A percentile compares a stretch with the other conserved stretches of the same genome.
Conservation (phyloP, 495 filamentous ascomycete genomes). For the Endocarpon pusillum region DNA sequence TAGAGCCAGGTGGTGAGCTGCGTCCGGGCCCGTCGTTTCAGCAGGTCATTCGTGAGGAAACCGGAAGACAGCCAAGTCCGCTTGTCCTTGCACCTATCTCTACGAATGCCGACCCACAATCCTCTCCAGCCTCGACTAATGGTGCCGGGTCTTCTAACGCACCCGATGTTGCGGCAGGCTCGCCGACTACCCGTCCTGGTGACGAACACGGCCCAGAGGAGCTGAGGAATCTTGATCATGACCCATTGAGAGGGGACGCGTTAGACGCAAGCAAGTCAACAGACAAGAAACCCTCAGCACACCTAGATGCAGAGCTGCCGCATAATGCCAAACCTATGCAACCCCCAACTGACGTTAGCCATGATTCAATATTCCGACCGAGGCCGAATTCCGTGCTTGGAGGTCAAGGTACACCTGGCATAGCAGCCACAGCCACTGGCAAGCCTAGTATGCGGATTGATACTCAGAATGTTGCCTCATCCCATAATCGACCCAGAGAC, state of each 20-base stretch:
- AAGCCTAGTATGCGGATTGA: too few relatives aligned
- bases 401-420: too few relatives aligned
- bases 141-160: conserved; percentile 21
- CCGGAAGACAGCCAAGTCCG: conserved; percentile 3
- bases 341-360: too few relatives aligned
- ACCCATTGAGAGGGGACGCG: conserved; percentile 12
- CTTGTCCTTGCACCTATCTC: conserved; percentile 2
- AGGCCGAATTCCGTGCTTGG: too few relatives aligned
- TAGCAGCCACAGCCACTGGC: too few relatives aligned
- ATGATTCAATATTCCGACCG: too few relatives aligned
- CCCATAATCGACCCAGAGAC: too few relatives aligned
- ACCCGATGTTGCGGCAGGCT: conserved; percentile 11
- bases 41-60: conserved; percentile 8
- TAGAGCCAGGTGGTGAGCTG: conserved; percentile 10
- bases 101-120: conserved; percentile 17
- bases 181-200: neutral
- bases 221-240: conserved; percentile 31
- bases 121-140: conserved; percentile 26
- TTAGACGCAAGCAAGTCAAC: conserved; percentile 10
- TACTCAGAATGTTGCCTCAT: too few relatives aligned
- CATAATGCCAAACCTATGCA: too few relatives aligned
- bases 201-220: conserved; percentile 6
- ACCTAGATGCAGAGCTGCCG: too few relatives aligned
- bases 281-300: conserved; percentile 6
- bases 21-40: conserved; percentile 9